Percentiles rank a stretch among this genome's conserved stretches.
phyloP scores from a whole-genome alignment of 257 asterid species.

The Datura wrightii region DNA sequence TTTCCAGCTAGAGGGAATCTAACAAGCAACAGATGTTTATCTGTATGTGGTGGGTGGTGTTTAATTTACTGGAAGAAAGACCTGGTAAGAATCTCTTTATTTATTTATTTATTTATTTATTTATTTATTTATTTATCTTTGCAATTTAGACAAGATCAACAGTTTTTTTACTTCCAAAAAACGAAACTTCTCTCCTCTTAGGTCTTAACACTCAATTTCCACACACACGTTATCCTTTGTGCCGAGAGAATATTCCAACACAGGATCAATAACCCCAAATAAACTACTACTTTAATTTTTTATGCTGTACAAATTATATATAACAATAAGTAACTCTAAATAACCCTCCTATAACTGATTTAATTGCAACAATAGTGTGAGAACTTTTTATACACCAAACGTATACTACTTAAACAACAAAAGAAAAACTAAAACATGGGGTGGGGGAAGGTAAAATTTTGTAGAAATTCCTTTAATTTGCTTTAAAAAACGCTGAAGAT shows the following conservation, averaged over 20 bases:
- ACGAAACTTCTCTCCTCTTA: neutral
- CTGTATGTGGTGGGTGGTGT: neutral
- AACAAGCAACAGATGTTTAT: neutral
- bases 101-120: too few relatives aligned
- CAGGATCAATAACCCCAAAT: neutral
- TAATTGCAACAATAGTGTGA: neutral
- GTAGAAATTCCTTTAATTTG: too few relatives aligned
- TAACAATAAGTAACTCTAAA: too few relatives aligned
- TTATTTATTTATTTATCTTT: too few relatives aligned
- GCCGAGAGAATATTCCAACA: constrained; percentile 52
- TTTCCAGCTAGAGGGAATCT: neutral
- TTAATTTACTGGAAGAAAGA: neutral
- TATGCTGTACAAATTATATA: too few relatives aligned
- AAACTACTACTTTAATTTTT: too few relatives aligned
- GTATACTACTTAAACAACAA: neutral
- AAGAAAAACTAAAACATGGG: neutral
- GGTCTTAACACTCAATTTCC: neutral
- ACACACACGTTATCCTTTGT: constrained; percentile 37
- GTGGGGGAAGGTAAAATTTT: neutral
- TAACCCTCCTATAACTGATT: neutral
- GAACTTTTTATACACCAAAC: neutral
- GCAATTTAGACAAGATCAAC: neutral
- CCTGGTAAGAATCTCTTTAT: neutral
- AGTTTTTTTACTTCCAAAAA: neutral
- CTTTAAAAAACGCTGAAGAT: too few relatives aligned